Conservation (phyloP, 805 yeast genomes). For the Kuraishia floccosa region DNA sequence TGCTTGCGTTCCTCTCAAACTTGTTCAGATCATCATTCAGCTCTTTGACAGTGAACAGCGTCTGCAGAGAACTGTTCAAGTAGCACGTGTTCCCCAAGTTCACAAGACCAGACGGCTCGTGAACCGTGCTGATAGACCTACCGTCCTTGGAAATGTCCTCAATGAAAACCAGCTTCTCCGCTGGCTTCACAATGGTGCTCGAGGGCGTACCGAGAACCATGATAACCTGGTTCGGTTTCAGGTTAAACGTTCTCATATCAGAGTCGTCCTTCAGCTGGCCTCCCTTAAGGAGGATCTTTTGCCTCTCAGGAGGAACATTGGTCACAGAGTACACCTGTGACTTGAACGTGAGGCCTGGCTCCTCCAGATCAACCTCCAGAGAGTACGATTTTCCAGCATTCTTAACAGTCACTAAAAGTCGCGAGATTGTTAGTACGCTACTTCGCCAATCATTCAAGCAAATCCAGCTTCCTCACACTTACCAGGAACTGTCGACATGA, state of each 20-base stretch:
- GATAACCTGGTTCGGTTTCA: constrained; percentile 56
- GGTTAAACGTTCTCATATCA: constrained; percentile 32
- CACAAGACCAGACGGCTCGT: constrained; percentile 52
- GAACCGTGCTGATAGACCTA: constrained; percentile 20
- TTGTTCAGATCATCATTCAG: constrained; percentile 19
- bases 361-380: constrained; percentile 38
- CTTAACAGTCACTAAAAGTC: constrained; percentile 40
- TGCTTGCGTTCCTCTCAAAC: constrained; percentile 4
- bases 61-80: constrained; percentile 60
- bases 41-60: constrained; percentile 34
- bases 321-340: constrained; percentile 61
- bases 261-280: constrained; percentile 74
- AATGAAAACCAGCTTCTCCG: constrained; percentile 42
- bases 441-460: too few species aligned
- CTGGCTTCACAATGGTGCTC: constrained; percentile 36
- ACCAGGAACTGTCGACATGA: too few species aligned
- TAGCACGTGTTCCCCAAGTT: constrained; percentile 75
- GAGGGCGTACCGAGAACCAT: constrained; percentile 94
- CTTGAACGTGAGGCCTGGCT: constrained; percentile 56
- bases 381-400: constrained; percentile 63
- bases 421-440: too few species aligned
- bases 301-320: constrained; percentile 79
- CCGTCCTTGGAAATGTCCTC: constrained; percentile 54
- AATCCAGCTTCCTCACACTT: too few species aligned
- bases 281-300: constrained; percentile 81